phyloP scores from a whole-genome alignment of 768 basidiomycete genomes.

The Tricholoma saponaceum region DNA sequence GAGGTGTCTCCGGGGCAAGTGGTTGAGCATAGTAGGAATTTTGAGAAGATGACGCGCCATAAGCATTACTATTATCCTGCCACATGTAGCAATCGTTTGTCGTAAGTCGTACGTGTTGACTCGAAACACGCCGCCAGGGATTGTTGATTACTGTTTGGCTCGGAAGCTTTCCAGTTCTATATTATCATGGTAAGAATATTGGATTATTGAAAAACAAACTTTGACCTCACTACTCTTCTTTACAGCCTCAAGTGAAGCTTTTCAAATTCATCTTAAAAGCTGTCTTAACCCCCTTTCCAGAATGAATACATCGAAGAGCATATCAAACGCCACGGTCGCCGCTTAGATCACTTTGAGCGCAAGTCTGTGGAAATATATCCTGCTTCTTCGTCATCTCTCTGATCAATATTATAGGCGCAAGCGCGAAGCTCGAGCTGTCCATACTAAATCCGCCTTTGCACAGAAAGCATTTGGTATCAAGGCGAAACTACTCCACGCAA shows the following conservation, averaged over 20 bases:
- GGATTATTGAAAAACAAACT: background rate
- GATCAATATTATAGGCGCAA: slow-evolving; percentile 56
- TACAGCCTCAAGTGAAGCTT: slow-evolving; percentile 61
- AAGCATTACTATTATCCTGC: slow-evolving; percentile 64
- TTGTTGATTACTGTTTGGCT: slow-evolving; percentile 29
- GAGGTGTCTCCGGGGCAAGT: slow-evolving; percentile 49
- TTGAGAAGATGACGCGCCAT: slow-evolving; percentile 60
- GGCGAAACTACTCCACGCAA: slow-evolving; percentile 96
- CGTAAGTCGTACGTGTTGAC: background rate
- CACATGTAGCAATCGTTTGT: slow-evolving; percentile 51
- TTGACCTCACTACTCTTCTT: slow-evolving; percentile 11
- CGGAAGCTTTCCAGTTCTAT: slow-evolving; percentile 19
- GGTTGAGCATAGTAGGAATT: slow-evolving; percentile 53
- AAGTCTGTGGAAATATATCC: slow-evolving; percentile 52
- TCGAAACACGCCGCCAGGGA: background rate
- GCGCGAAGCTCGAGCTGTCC: slow-evolving; percentile 72
- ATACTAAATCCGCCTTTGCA: slow-evolving; percentile 75
- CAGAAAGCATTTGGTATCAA: slow-evolving; percentile 96
- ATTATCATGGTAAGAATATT: slow-evolving; percentile 37
- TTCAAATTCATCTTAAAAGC: background rate
- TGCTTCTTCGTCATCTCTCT: background rate
- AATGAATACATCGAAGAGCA: slow-evolving; percentile 99
- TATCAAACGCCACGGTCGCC: slow-evolving; percentile 93
- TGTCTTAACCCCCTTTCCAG: slow-evolving; percentile 34
- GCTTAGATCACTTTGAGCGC: slow-evolving; percentile 93